A percentile compares a stretch with the other conserved stretches of the same genome.
phyloP scores from a whole-genome alignment of 441 rosid genomes.

The Pelargonium cotyledonis region DNA sequence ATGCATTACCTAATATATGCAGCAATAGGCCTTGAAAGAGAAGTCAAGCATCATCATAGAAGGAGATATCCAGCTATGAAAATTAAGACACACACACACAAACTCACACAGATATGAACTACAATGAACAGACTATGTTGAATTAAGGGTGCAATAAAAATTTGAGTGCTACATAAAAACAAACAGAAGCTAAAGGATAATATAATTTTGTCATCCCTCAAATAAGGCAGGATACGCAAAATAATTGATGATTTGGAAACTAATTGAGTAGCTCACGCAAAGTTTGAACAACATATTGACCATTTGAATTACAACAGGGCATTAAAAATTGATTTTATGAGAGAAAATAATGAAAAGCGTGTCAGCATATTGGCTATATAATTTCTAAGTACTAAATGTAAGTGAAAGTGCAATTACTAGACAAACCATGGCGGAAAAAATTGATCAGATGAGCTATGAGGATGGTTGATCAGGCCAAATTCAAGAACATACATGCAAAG shows the following conservation, averaged over 20 bases:
- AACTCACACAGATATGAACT: not conserved
- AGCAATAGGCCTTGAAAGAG: not conserved
- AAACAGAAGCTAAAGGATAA: no score
- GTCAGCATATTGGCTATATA: no score
- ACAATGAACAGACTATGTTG: not conserved
- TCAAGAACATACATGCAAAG: constrained; percentile 62
- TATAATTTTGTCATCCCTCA: not conserved
- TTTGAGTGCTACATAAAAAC: not conserved
- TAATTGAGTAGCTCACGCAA: not conserved
- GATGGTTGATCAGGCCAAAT: not conserved
- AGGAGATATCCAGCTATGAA: no score
- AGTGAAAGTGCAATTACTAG: not conserved
- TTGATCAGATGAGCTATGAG: not conserved
- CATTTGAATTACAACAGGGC: no score
- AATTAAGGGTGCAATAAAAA: not conserved
- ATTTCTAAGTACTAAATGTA: no score
- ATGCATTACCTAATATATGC: not conserved
- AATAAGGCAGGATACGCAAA: not conserved
- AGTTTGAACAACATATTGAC: no score
- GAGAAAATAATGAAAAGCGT: no score
- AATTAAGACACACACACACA: no score
- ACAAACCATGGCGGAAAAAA: not conserved
- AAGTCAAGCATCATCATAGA: not conserved
- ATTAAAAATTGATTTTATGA: no score
- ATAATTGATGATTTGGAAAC: not conserved